Evolutionary conservation across 768 basidiomycete genomes (phyloP), one percentile per base, ranked within the genome.

Genomic region (Lentinula aciculospora): DNA sequence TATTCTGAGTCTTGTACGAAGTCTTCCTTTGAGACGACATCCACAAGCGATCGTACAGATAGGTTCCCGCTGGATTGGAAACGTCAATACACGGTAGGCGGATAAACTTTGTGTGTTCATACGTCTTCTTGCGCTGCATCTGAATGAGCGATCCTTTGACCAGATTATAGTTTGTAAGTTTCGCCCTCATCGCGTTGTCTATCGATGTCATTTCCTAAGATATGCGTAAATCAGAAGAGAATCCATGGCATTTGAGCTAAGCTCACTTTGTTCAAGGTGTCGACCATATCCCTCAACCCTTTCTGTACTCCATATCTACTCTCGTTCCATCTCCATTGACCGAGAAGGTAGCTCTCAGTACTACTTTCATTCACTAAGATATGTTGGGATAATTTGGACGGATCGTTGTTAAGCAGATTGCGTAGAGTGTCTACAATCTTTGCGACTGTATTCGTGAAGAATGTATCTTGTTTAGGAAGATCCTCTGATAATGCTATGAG

Each of bases 121-220:
- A 96, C 95, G 84, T 85, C 78, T 91, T 89, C 84, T 94, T 98
- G 64, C 97, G 85, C 68, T 96, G 92, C 81, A 98, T 86, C 66
- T 93, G 89, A 3, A 86, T 83, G 51, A 98, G 76, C 47, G 91
- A 87, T 0, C 96, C 96, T 71, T 99, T 99, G 49, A 93, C 89
- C 12, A 96, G 75, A 68, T 94, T 95, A 72, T 99, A 99, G 67
- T 85, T 88, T 64, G 87, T 90, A 39, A 94, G 74, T 72, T 97
- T 98, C 40, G 84, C 77, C 75, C 96, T 96, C 82, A 97, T 90
- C 37, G 90, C 85, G 67, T 89, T 91, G 71, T 99, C 97, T 61
- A 98, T 94, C 21, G 92, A 93, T 23, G 78, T 78, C 85, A 96
- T 92, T 79, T 98, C 97, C 95, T 95, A 12, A 3, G 29, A 37